Conservation (phyloP, 1,284 basidiomycete species). For the Ceratobasidium sp. region DNA sequence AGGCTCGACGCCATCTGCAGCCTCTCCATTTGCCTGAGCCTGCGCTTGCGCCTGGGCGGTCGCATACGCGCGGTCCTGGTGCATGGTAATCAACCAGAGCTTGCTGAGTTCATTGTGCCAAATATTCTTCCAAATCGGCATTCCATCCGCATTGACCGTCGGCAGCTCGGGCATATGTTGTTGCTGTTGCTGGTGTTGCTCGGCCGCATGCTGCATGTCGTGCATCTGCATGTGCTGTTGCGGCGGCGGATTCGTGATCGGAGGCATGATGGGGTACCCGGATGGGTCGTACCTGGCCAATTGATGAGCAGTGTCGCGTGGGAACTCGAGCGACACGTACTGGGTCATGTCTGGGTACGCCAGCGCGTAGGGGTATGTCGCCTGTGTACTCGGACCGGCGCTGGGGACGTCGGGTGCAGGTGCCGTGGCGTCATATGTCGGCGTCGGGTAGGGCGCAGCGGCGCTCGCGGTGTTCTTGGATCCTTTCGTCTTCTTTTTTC, state of each 20-base stretch:
- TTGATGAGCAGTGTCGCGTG: conserved; percentile 18
- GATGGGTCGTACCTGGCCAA: conserved; percentile 37
- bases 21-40: conserved; percentile 22
- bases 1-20: conserved; percentile 11
- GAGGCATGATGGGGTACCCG: conserved; percentile 37
- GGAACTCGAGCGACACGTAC: background rate
- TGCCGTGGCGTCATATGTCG: conserved; percentile 27
- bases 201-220: conserved; percentile 33
- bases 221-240: conserved; percentile 38
- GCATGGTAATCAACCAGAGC: conserved; percentile 70
- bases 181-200: conserved; percentile 34
- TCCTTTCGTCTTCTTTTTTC: conserved; percentile 66
- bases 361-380: conserved; percentile 18
- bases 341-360: conserved; percentile 19
- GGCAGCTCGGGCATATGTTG: conserved; percentile 51
- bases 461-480: conserved; percentile 49
- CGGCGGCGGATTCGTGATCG: conserved; percentile 27
- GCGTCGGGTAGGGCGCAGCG: conserved; percentile 37
- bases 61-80: conserved; percentile 78
- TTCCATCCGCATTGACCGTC: conserved; percentile 75
- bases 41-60: conserved; percentile 16
- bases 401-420: conserved; percentile 34
- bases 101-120: conserved; percentile 71
- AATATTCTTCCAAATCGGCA: conserved; percentile 75
- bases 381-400: conserved; percentile 20